A percentile compares a stretch with the other conserved stretches of the same genome.
Evolutionary conservation across 2,329 filamentous ascomycete species (phyloP).

Genomic region (Xylariaceae sp.): DNA sequence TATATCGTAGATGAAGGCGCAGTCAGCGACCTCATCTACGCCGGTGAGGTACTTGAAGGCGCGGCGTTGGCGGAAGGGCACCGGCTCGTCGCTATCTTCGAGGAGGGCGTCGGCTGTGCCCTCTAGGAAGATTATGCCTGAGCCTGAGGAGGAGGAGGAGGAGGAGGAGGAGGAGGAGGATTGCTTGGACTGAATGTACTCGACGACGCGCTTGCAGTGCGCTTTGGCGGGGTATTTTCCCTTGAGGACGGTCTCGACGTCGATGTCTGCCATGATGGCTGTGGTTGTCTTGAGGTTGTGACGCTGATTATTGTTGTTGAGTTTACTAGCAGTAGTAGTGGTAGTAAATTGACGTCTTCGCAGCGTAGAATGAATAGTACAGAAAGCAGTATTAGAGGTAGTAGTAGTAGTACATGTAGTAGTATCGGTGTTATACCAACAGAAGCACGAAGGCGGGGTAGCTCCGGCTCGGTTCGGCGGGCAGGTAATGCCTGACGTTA

Average conservation of each 20-base stretch:
- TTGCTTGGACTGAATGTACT: constrained; percentile 66
- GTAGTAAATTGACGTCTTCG: no score
- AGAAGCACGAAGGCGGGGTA: no score
- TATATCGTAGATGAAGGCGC: constrained; percentile 77
- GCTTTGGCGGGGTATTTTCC: constrained; percentile 78
- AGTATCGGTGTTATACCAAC: no score
- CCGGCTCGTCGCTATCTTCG: constrained; percentile 83
- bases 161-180: constrained; percentile 56
- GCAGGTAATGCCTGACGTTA: no score
- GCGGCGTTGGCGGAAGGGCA: constrained; percentile 82
- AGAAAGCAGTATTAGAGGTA: no score
- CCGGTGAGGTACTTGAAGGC: constrained; percentile 95
- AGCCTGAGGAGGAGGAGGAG: no score
- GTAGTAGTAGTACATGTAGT: no score
- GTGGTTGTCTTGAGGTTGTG: constrained; percentile 5
- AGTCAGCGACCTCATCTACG: constrained; percentile 72
- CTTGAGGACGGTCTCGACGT: constrained; percentile 52
- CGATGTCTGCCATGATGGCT: constrained; percentile 30
- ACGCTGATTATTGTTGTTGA: no score
- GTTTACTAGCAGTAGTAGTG: no score
- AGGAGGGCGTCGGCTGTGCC: constrained; percentile 74
- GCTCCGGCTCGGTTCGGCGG: no score
- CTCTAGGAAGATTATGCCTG: constrained; percentile 87
- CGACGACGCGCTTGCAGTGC: constrained; percentile 79
- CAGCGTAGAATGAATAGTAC: no score